Evolutionary conservation across 768 basidiomycete genomes (phyloP).

Genomic region (Lactarius tabidus): DNA sequence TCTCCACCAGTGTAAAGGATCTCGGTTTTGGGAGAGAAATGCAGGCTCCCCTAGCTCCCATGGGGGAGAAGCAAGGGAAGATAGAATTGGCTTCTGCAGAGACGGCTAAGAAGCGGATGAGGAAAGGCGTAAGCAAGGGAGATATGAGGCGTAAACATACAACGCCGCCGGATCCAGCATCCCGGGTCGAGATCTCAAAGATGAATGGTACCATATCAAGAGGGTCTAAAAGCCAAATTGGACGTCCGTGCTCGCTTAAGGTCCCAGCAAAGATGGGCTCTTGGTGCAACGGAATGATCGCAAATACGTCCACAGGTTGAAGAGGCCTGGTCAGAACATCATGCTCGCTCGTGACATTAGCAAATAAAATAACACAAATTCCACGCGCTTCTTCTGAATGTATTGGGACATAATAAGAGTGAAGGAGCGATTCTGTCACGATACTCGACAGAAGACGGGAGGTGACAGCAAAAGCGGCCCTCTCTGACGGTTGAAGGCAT

Average conservation of each 20-base stretch:
- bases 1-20: conserved; percentile 40
- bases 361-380: conserved; percentile 39
- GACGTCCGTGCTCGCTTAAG: conserved; percentile 36
- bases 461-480: conserved; percentile 43
- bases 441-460: conserved; percentile 48
- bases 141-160: neutral
- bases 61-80: conserved; percentile 34
- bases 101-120: conserved; percentile 24
- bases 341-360: conserved; percentile 35
- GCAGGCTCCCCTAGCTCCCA: conserved; percentile 38
- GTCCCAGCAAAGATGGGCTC: conserved; percentile 41
- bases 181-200: conserved; percentile 34
- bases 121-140: neutral
- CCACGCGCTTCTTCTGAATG: conserved; percentile 32
- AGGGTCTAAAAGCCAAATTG: conserved; percentile 50
- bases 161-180: neutral
- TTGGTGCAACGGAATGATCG: conserved; percentile 45
- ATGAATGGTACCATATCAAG: conserved; percentile 52
- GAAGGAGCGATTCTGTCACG: conserved; percentile 45
- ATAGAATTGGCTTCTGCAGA: conserved; percentile 33
- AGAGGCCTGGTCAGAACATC: conserved; percentile 35
- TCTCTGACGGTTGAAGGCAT: conserved; percentile 13
- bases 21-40: conserved; percentile 30
- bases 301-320: conserved; percentile 42
- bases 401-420: conserved; percentile 40